Evolutionary conservation across 768 basidiomycete genomes (phyloP).

Genomic region (Xerocomus potaroensis): DNA sequence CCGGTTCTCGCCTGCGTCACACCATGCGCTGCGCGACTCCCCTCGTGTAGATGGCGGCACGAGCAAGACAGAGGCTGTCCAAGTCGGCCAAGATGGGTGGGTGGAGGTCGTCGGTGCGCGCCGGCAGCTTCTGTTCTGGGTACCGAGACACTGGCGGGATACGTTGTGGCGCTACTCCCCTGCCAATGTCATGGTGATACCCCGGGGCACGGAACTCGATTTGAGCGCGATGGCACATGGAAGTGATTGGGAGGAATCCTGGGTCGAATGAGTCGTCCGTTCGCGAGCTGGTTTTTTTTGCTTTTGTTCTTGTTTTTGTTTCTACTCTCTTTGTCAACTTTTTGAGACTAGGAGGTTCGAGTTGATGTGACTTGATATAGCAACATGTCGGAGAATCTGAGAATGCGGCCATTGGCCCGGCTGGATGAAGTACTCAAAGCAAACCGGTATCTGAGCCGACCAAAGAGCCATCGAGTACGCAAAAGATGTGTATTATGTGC

Average conservation of each 20-base stretch:
- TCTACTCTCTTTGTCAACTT: no score
- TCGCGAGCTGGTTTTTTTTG: no score
- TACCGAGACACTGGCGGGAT: not conserved
- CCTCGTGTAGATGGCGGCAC: not conserved
- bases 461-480: no score
- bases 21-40: not conserved
- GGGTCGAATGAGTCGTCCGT: no score
- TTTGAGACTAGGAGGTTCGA: no score
- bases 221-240: not conserved
- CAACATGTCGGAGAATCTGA: no score
- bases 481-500: no score
- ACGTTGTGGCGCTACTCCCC: not conserved
- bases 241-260: not conserved
- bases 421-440: no score
- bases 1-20: not conserved
- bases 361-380: no score
- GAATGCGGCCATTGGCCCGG: no score
- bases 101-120: not conserved
- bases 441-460: no score
- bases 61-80: not conserved
- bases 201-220: not conserved
- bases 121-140: not conserved
- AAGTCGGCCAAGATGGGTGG: not conserved
- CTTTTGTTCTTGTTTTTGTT: no score
- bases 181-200: not conserved